A percentile compares a stretch with the other conserved stretches of the same genome.
phyloP scores from a whole-genome alignment of 257 asterid species.

The Catharanthus roseus region DNA sequence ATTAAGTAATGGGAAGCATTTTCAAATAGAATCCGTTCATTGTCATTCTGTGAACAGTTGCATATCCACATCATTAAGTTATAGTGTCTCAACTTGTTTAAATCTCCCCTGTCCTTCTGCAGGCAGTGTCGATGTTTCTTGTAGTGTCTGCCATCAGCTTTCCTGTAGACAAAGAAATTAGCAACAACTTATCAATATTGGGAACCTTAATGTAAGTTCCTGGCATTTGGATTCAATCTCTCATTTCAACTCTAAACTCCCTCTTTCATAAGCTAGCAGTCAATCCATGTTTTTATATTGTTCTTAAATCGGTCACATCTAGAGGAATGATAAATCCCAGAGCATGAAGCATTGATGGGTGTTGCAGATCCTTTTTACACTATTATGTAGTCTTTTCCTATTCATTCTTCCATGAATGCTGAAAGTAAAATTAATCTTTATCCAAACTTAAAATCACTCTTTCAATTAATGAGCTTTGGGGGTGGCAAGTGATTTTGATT shows the following conservation, averaged over 20 bases:
- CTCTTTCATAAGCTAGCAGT: background rate
- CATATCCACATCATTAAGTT: background rate
- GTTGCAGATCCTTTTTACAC: too few species aligned
- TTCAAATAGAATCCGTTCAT: background rate
- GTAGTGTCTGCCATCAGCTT: conserved; percentile 48
- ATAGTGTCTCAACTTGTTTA: background rate
- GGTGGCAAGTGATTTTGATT: too few species aligned
- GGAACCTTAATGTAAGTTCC: conserved; percentile 61
- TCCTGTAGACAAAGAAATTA: conserved; percentile 45
- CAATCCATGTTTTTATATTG: background rate
- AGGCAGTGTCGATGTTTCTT: conserved; percentile 75
- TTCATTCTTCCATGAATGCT: too few species aligned
- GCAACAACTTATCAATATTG: conserved; percentile 52
- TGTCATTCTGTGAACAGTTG: background rate
- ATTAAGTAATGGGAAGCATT: background rate
- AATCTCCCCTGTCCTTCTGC: conserved; percentile 14
- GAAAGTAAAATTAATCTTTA: too few species aligned
- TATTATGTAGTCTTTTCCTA: too few species aligned
- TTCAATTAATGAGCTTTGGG: too few species aligned
- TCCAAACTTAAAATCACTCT: too few species aligned
- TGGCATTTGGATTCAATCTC: background rate
- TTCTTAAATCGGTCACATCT: background rate
- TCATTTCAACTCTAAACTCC: background rate
- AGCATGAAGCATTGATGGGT: too few species aligned
- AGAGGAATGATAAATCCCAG: too few species aligned